These are phyloP conservation scores for Leishmania tropica DNA, from an alignment of 208 protist genomes.

Conservation along the genomic window DNA sequence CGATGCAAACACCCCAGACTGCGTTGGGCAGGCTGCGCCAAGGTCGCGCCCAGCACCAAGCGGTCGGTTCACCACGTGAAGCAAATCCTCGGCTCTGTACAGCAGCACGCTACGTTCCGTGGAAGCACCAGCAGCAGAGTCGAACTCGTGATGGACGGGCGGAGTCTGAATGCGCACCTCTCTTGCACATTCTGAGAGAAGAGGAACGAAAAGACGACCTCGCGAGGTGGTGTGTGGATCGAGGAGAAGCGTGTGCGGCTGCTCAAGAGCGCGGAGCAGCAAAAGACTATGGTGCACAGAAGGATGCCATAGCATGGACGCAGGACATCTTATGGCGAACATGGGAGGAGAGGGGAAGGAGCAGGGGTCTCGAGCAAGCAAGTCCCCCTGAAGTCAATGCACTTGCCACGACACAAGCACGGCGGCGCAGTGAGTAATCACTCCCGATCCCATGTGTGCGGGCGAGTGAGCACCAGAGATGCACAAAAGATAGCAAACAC, in stretches of 20 bases:
- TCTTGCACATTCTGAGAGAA: constrained; percentile 33
- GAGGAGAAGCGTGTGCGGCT: constrained; percentile 68
- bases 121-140: background rate
- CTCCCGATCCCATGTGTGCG: background rate
- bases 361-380: background rate
- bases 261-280: constrained; percentile 62
- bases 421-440: background rate
- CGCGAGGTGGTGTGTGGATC: constrained; percentile 12
- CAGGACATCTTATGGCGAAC: constrained; percentile 63
- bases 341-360: constrained; percentile 22
- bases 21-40: background rate
- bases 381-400: background rate
- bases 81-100: constrained; percentile 55
- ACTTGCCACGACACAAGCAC: background rate
- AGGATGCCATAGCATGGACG: constrained; percentile 68
- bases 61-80: constrained; percentile 22
- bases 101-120: constrained; percentile 14
- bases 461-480: background rate
- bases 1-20: background rate
- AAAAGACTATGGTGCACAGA: constrained; percentile 76
- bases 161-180: constrained; percentile 30
- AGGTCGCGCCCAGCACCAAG: background rate
- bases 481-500: background rate
- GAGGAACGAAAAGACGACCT: constrained; percentile 20
- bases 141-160: background rate